Evolutionary conservation across 78 protist species (phyloP).

Genomic region (Goniomonas avonlea): DNA sequence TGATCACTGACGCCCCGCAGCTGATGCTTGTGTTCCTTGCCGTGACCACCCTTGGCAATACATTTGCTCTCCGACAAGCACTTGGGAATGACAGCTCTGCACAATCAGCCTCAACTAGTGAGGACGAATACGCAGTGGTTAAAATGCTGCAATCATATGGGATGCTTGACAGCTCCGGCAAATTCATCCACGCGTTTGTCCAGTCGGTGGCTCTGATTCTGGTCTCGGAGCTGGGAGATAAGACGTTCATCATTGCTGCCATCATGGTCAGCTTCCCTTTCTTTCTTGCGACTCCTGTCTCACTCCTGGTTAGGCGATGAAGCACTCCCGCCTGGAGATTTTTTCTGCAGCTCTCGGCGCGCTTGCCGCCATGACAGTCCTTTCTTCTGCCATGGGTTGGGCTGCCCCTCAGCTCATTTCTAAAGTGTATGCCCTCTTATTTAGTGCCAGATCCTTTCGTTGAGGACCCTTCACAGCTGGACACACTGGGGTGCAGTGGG

Average conservation of each 20-base stretch:
- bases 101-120: too few species aligned
- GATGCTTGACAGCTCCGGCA: too few species aligned
- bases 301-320: slow-evolving; percentile 23
- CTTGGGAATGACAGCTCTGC: too few species aligned
- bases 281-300: background rate
- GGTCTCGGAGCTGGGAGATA: slow-evolving; percentile 76
- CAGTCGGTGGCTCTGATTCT: slow-evolving; percentile 10
- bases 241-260: slow-evolving; percentile 80
- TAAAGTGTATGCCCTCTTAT: slow-evolving; percentile 35
- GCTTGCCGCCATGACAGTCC: slow-evolving; percentile 36
- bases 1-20: too few species aligned
- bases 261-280: background rate
- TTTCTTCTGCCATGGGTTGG: slow-evolving; percentile 47
- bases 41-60: too few species aligned
- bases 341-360: slow-evolving; percentile 53
- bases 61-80: too few species aligned
- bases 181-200: background rate
- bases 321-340: slow-evolving; percentile 31
- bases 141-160: too few species aligned
- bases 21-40: too few species aligned
- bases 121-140: too few species aligned
- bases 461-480: slow-evolving; percentile 30
- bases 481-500: slow-evolving; percentile 32
- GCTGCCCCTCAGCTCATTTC: slow-evolving; percentile 49
- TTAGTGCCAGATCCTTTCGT: slow-evolving; percentile 40